phyloP scores from a whole-genome alignment of 495 filamentous ascomycete genomes.

The Talaromyces borbonicus region DNA sequence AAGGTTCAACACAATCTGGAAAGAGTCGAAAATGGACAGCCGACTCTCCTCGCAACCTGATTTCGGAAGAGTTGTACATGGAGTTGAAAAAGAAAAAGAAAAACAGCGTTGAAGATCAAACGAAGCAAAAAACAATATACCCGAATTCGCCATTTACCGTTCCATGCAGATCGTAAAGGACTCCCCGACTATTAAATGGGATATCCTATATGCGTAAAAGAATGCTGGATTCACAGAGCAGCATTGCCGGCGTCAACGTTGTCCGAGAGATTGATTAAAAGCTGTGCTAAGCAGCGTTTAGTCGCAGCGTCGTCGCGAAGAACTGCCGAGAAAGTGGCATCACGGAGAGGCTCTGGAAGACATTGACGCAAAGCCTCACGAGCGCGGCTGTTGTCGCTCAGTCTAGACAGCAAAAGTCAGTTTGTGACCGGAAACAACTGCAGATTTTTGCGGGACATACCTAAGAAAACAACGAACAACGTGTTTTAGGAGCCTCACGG shows the following conservation, averaged over 20 bases:
- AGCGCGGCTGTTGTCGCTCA: slow-evolving; percentile 93
- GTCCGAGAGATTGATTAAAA: slow-evolving; percentile 94
- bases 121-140: slow-evolving; percentile 18
- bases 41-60: slow-evolving; percentile 2
- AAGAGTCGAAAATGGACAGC: neutral
- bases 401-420: slow-evolving; percentile 31
- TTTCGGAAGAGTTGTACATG: neutral
- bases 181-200: slow-evolving; percentile 25
- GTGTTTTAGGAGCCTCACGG: slow-evolving; percentile 90
- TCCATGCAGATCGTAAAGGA: slow-evolving; percentile 42
- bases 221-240: slow-evolving; percentile 38
- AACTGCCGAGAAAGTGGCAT: slow-evolving; percentile 93
- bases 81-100: slow-evolving; percentile 2
- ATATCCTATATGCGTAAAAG: slow-evolving; percentile 27
- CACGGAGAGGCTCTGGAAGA: slow-evolving; percentile 89
- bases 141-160: slow-evolving; percentile 39
- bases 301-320: slow-evolving; percentile 96
- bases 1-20: neutral
- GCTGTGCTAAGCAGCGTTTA: slow-evolving; percentile 92
- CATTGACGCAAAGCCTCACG: slow-evolving; percentile 94
- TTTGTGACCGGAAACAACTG: no score
- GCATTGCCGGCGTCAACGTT: slow-evolving; percentile 61
- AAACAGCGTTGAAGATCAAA: slow-evolving; percentile 5
- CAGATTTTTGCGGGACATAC: slow-evolving; percentile 35
- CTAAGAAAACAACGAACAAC: slow-evolving; percentile 95